Percentiles rank a stretch among this genome's conserved stretches.
Evolutionary conservation across 768 basidiomycete genomes (phyloP).

Genomic region (Roridomyces roridus): DNA sequence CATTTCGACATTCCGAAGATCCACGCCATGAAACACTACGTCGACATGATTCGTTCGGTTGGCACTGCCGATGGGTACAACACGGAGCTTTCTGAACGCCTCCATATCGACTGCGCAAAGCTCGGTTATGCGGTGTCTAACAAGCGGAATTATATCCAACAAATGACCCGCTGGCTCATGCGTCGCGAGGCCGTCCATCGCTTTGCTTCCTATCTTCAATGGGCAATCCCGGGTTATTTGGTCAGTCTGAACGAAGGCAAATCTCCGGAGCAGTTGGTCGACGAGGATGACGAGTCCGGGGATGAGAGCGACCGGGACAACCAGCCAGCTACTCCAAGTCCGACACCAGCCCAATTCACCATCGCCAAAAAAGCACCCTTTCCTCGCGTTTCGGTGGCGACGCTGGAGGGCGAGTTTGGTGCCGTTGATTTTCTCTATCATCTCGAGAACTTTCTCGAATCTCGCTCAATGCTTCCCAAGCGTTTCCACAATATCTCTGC

Average conservation of each 20-base stretch:
- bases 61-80: slow-evolving; percentile 35
- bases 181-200: slow-evolving; percentile 32
- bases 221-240: slow-evolving; percentile 18
- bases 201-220: slow-evolving; percentile 12
- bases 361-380: slow-evolving; percentile 20
- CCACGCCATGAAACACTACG: slow-evolving; percentile 36
- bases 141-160: slow-evolving; percentile 30
- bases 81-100: slow-evolving; percentile 36
- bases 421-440: slow-evolving; percentile 19
- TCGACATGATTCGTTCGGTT: slow-evolving; percentile 29
- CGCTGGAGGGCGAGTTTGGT: slow-evolving; percentile 15
- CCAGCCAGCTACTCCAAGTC: not conserved
- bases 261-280: not conserved
- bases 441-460: slow-evolving; percentile 13
- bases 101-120: slow-evolving; percentile 49
- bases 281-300: not conserved
- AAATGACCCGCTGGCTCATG: slow-evolving; percentile 42
- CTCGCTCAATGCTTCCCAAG: slow-evolving; percentile 1
- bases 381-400: slow-evolving; percentile 5
- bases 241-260: not conserved
- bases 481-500: not conserved
- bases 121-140: slow-evolving; percentile 30
- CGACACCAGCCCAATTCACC: not conserved
- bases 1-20: slow-evolving; percentile 46
- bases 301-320: not conserved